phyloP scores from a whole-genome alignment of 345 rosid species.

The Lepidium aucheri region DNA sequence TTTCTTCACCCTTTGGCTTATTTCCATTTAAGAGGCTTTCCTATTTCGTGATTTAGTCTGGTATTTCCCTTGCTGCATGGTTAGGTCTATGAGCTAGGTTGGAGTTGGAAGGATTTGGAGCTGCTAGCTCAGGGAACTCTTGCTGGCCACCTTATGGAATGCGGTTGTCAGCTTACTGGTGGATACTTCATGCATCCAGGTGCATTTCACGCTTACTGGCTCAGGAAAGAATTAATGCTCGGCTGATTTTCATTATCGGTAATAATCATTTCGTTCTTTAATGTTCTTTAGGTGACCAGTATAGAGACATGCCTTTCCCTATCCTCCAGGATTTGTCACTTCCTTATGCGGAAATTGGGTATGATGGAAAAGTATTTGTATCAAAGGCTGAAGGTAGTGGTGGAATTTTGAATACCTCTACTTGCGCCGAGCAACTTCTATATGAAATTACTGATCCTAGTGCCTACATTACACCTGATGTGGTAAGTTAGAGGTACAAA shows the following conservation, averaged over 20 bases:
- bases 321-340: conserved; percentile 70
- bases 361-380: conserved; percentile 50
- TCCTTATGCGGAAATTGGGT: conserved; percentile 73
- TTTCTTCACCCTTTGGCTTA: neutral
- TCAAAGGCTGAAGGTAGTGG: conserved; percentile 71
- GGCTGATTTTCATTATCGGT: neutral
- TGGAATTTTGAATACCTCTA: conserved; percentile 59
- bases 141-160: conserved; percentile 90
- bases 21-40: neutral
- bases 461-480: conserved; percentile 90
- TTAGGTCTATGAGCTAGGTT: conserved; percentile 86
- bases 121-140: conserved; percentile 81
- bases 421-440: conserved; percentile 87
- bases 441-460: conserved; percentile 85
- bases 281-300: conserved; percentile 50
- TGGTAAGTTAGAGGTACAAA: conserved; percentile 39
- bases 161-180: conserved; percentile 97
- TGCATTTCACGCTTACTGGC: conserved; percentile 19
- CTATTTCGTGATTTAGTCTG: neutral
- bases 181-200: conserved; percentile 99
- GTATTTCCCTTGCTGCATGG: conserved; percentile 4
- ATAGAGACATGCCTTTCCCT: conserved; percentile 48
- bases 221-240: neutral
- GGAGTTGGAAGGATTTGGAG: conserved; percentile 85
- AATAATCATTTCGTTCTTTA: conserved; percentile 6